A percentile compares a stretch with the other conserved stretches of the same genome.
Evolutionary conservation across 2,329 filamentous ascomycete genomes (phyloP).

Genomic region (Alternaria brassicicola): DNA sequence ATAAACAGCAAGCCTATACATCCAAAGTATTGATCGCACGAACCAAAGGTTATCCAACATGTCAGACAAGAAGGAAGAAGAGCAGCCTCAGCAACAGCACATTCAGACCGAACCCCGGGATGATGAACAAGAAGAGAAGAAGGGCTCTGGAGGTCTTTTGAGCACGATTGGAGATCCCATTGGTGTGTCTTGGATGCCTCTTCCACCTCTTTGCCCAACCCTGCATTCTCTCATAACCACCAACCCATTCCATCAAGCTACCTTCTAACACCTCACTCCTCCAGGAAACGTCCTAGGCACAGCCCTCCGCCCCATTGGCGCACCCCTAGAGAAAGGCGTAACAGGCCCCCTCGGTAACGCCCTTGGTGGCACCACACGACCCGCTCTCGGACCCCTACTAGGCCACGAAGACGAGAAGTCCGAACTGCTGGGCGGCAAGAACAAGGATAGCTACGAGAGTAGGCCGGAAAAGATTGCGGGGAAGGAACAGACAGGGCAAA

Average conservation of each 20-base stretch:
- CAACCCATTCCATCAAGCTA: too few species aligned
- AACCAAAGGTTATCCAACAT: constrained; percentile 3
- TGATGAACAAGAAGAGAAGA: constrained; percentile 26
- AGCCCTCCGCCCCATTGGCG: constrained; percentile 49
- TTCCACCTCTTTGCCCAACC: background rate
- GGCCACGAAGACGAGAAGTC: constrained; percentile 45
- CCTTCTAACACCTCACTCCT: background rate
- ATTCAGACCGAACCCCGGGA: constrained; percentile 31
- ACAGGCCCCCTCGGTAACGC: constrained; percentile 47
- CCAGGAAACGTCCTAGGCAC: constrained; percentile 47
- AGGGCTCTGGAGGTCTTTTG: constrained; percentile 37
- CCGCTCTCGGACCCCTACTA: constrained; percentile 43
- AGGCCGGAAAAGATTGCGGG: constrained; percentile 48
- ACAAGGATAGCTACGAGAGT: constrained; percentile 47
- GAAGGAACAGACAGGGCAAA: constrained; percentile 49
- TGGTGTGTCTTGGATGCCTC: constrained; percentile 23
- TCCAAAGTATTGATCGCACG: background rate
- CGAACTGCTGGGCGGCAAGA: constrained; percentile 48
- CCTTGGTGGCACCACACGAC: constrained; percentile 46
- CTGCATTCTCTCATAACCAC: background rate
- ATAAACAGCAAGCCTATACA: background rate
- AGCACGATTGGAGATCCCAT: constrained; percentile 40
- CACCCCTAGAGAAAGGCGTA: constrained; percentile 44
- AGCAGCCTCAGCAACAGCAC: constrained; percentile 32
- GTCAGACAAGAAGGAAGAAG: constrained; percentile 19